Base-by-base conservation (phyloP, 768 basidiomycete species). In the Phylloporus rhodoxanthus region DNA sequence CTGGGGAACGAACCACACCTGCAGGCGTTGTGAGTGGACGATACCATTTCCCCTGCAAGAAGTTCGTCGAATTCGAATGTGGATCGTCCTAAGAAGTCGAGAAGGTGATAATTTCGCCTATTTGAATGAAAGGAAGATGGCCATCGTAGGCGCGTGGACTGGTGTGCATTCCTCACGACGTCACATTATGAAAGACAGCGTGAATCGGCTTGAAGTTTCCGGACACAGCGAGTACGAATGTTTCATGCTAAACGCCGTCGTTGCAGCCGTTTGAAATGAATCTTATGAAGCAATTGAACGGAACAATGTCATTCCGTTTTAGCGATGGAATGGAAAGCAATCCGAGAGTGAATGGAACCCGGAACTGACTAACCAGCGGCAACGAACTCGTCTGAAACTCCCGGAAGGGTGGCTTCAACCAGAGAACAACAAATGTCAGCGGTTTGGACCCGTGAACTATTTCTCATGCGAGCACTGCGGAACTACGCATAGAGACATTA, bases 1-100 rank as follows among this genome's bases (percentile, higher is more conserved):
- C 25, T 26, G n/a, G 26, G 9, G 47, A 46, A 34, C 30, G 34
- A 43, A 57, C 48, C 20, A 45, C 40, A 47, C 40, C 43, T 38
- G 39, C 39, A 52, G 23, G 45, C 41, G 4, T 25, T 51, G 28
- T 33, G 47, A 7, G 48, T 46, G 41, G 30, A 59, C 33, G 38
- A 48, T 38, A 26, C 40, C 33, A 47, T 49, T 55, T 44, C 29
- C 46, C 21, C 38, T 38, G 30, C 43, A 29, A 21, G 47, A 29
- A n/a, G 23, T 51, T 47, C 46, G 55, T 43, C 39, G 42, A 43
- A 43, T 36, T 43, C 36, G 28, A 25, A 37, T 30, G 61, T 28
- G 60, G 60, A 63, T 63, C 62, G 41, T 49, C 45, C 54, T 33
- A 53, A 17, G 62, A 63, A 63, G 62, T 55, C 33, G 57, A 17